Percentiles rank a stretch among this genome's conserved stretches.
Conservation (phyloP, 129 eudicot genomes). For the Lactuca sativa region DNA sequence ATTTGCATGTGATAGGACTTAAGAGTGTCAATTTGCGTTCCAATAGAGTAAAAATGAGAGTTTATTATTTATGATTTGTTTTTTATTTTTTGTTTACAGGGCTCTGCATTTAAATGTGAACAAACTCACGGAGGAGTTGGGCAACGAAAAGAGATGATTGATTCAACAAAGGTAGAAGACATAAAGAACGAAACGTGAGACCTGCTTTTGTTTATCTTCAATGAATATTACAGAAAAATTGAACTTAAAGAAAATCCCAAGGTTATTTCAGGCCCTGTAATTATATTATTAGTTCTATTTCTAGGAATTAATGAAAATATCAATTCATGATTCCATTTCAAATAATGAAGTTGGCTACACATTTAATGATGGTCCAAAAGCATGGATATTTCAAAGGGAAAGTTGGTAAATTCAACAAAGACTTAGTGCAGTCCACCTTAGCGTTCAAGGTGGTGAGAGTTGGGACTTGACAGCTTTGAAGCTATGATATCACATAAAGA, state of each 20-base stretch:
- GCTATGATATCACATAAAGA: slow-evolving; percentile 91
- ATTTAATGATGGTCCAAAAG: slow-evolving; percentile 52
- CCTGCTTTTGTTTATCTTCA: too few species aligned
- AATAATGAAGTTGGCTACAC: slow-evolving; percentile 70
- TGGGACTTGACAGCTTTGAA: slow-evolving; percentile 79
- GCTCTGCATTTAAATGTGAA: too few species aligned
- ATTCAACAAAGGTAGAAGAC: too few species aligned
- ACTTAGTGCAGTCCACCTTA: slow-evolving; percentile 44
- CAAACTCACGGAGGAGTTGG: too few species aligned
- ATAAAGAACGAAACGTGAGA: too few species aligned
- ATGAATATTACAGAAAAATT: slow-evolving; percentile 63
- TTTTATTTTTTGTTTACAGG: too few species aligned
- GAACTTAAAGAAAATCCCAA: slow-evolving; percentile 82
- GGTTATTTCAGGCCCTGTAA: slow-evolving; percentile 36
- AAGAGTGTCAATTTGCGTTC: too few species aligned
- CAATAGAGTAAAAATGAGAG: too few species aligned
- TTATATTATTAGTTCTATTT: too few species aligned
- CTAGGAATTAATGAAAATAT: background rate
- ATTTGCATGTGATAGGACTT: too few species aligned
- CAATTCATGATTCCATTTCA: slow-evolving; percentile 30
- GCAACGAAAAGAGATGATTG: too few species aligned
- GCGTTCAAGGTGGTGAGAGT: slow-evolving; percentile 49
- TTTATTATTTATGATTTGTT: too few species aligned
- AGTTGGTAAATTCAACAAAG: slow-evolving; percentile 33
- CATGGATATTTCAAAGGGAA: slow-evolving; percentile 61